These are phyloP conservation scores for Moniliella sp. DNA, from an alignment of 1,284 basidiomycete species.

Conservation along the genomic window DNA sequence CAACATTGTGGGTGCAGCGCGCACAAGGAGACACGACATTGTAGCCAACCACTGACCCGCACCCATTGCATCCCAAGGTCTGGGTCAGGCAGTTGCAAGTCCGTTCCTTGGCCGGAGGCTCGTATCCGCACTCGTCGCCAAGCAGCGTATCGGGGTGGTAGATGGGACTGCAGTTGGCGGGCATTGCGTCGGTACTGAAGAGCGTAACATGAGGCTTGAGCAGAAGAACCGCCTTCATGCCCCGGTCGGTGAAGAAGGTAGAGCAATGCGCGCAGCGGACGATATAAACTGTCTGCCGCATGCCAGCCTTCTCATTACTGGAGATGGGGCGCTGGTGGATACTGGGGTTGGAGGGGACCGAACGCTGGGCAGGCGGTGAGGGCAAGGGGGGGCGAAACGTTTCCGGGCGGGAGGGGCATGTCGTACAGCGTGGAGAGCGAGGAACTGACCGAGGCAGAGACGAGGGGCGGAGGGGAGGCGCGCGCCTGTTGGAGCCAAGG, in stretches of 20 bases:
- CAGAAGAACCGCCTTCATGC: slow-evolving; percentile 65
- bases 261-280: slow-evolving; percentile 54
- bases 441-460: too few relatives aligned
- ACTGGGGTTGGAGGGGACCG: too few relatives aligned
- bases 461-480: too few relatives aligned
- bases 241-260: slow-evolving; percentile 56
- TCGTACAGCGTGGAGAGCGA: too few relatives aligned
- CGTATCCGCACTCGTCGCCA: slow-evolving; percentile 6
- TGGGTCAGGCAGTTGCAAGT: slow-evolving; percentile 52
- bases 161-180: slow-evolving; percentile 46
- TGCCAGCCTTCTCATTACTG: too few relatives aligned
- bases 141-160: slow-evolving; percentile 33
- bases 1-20: slow-evolving; percentile 32
- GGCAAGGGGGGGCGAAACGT: too few relatives aligned
- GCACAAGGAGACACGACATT: slow-evolving; percentile 19
- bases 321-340: too few relatives aligned
- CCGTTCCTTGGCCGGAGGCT: slow-evolving; percentile 39
- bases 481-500: too few relatives aligned
- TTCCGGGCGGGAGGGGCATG: too few relatives aligned
- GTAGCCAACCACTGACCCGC: slow-evolving; percentile 45
- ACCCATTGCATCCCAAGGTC: slow-evolving; percentile 57
- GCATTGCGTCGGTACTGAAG: slow-evolving; percentile 60
- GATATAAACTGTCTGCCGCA: slow-evolving; percentile 56
- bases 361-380: too few relatives aligned
- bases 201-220: slow-evolving; percentile 59